Percentiles rank a stretch among this genome's conserved stretches.
phyloP scores from a whole-genome alignment of 2,329 filamentous ascomycete genomes.

The Arachnopeziza araneosa region DNA sequence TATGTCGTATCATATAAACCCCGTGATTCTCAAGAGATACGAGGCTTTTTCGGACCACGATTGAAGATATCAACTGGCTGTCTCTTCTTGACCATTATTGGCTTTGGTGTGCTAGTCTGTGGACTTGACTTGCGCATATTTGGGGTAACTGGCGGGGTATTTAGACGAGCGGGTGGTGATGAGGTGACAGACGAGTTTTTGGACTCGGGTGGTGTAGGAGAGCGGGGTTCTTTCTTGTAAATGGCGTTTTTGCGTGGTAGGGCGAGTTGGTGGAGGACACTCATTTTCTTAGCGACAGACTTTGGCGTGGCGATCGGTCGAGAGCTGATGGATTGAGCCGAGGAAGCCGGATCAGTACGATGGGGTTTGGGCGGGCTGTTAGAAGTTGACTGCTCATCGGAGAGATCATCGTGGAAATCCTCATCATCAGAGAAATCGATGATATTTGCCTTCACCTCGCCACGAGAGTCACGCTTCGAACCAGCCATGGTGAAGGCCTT shows the following conservation, averaged over 20 bases:
- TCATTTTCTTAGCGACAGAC: neutral
- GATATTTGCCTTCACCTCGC: neutral
- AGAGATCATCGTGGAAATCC: neutral
- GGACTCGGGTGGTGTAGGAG: no score
- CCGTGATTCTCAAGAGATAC: neutral
- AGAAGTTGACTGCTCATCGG: neutral
- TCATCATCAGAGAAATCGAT: neutral
- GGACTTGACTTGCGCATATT: neutral
- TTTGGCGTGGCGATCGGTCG: neutral
- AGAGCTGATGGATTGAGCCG: neutral
- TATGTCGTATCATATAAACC: no score
- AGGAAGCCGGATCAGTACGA: neutral
- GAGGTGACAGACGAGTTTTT: no score
- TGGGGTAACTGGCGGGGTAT: neutral
- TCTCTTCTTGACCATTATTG: neutral
- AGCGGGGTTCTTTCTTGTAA: no score
- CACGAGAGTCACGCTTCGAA: neutral
- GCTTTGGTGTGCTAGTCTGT: neutral
- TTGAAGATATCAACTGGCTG: constrained; percentile 3
- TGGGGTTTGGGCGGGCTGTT: neutral
- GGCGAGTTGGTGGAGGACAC: neutral
- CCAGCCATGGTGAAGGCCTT: constrained; percentile 7
- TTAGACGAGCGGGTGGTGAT: no score
- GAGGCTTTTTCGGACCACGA: neutral
- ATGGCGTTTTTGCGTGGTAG: neutral